Conservation (phyloP, 139 green algal species). For the Raphidocelis subcapitata region DNA sequence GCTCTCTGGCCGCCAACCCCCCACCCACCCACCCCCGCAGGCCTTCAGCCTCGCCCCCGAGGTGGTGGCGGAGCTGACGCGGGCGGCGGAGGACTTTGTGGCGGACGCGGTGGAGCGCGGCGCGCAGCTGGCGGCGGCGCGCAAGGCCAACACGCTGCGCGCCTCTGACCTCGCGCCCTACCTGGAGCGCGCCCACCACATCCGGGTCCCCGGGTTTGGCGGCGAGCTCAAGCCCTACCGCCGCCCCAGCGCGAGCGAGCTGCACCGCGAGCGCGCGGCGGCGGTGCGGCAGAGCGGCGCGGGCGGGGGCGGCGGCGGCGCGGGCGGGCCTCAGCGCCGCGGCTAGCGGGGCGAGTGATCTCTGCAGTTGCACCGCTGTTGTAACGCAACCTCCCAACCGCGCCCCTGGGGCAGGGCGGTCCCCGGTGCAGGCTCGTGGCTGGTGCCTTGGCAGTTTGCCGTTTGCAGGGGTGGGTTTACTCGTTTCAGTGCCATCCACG, state of each 20-base stretch:
- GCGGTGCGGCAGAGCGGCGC: slow-evolving; percentile 34
- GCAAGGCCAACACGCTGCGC: slow-evolving; percentile 2
- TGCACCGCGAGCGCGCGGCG: slow-evolving; percentile 39
- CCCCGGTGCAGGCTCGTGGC: no score
- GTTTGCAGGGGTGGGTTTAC: no score
- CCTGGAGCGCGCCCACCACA: slow-evolving; percentile 28
- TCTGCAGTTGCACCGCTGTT: neutral
- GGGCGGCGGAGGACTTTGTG: slow-evolving; percentile 21
- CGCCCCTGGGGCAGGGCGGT: no score
- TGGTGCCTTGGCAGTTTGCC: no score
- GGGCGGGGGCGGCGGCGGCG: neutral
- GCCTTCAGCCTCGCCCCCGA: slow-evolving; percentile 21
- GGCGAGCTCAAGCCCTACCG: slow-evolving; percentile 40
- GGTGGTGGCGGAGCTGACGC: neutral
- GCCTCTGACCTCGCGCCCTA: slow-evolving; percentile 21
- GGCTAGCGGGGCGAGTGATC: neutral
- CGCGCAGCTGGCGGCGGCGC: neutral
- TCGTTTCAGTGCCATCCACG: no score
- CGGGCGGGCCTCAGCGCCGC: neutral
- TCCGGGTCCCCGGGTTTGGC: slow-evolving; percentile 52
- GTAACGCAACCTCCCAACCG: no score
- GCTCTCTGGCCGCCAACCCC: no score
- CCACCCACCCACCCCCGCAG: slow-evolving; percentile 4
- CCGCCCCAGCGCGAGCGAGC: slow-evolving; percentile 30
- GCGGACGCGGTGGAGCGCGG: slow-evolving; percentile 14